Evolutionary conservation across 163 green algal species (phyloP).

Genomic region (Volvox carteri): DNA sequence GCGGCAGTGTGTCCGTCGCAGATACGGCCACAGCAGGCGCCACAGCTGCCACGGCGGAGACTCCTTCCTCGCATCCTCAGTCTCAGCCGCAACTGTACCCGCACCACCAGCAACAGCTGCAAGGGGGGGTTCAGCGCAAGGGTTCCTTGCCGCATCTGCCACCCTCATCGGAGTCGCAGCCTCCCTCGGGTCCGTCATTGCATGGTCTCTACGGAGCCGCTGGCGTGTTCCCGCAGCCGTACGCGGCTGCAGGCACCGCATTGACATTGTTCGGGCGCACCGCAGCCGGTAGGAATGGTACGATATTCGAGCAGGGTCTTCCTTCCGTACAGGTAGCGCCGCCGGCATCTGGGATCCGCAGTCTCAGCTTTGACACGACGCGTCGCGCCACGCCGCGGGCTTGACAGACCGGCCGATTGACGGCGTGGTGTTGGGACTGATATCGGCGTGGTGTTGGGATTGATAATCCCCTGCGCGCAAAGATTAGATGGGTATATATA

Average conservation of each 20-base stretch:
- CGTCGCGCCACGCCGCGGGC: background rate
- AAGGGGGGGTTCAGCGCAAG: background rate
- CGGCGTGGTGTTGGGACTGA: too few relatives aligned
- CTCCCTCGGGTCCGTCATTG: background rate
- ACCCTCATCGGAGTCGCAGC: background rate
- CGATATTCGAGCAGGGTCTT: background rate
- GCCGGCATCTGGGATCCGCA: background rate
- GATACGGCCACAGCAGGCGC: background rate
- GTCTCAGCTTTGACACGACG: slow-evolving; percentile 5
- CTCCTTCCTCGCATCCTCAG: background rate
- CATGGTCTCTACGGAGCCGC: background rate
- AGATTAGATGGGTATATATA: too few relatives aligned
- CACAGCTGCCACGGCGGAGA: background rate
- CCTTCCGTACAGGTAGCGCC: background rate
- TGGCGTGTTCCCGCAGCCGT: background rate
- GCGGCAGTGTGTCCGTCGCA: background rate
- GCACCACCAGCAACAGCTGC: background rate
- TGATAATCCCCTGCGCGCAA: too few relatives aligned
- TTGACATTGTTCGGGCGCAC: background rate
- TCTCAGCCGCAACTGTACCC: background rate
- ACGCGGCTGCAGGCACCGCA: background rate
- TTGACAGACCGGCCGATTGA: too few relatives aligned
- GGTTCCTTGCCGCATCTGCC: slow-evolving; percentile 25
- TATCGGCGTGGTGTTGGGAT: too few relatives aligned
- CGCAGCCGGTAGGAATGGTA: background rate